Conservation (phyloP, 2,329 filamentous ascomycete genomes). For the Trichoderma sp. region DNA sequence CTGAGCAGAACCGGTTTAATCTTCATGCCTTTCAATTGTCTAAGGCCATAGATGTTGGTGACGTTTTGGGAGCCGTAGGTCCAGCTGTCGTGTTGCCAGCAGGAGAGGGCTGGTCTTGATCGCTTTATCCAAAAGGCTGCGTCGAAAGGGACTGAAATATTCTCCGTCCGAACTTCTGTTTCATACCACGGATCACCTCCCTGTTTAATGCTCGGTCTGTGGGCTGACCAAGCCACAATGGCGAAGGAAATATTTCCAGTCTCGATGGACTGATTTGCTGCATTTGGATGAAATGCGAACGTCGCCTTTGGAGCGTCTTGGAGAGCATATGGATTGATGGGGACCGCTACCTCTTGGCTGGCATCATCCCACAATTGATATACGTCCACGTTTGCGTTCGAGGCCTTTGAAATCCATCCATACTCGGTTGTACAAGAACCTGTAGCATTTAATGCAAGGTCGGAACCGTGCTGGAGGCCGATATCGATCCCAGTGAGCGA, state of each 20-base stretch:
- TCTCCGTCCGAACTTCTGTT: not conserved
- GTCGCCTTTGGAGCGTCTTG: not conserved
- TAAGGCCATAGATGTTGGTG: not conserved
- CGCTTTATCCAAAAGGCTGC: not conserved
- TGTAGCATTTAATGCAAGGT: not conserved
- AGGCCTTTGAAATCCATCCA: not conserved
- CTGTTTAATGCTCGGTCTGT: not conserved
- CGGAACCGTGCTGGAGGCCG: not conserved
- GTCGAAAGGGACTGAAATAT: not conserved
- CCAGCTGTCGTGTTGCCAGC: not conserved
- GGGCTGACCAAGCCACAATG: not conserved
- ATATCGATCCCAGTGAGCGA: not conserved
- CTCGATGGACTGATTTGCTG: not conserved
- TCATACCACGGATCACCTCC: not conserved
- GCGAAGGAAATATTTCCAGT: not conserved
- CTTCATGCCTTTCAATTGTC: not conserved
- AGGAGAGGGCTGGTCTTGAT: not conserved
- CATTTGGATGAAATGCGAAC: not conserved
- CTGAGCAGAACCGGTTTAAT: not conserved
- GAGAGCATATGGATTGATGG: not conserved
- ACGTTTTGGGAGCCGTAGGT: not conserved
- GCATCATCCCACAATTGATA: not conserved
- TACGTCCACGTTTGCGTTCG: not conserved
- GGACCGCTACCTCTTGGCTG: accelerated
- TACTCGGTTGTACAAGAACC: not conserved